Evolutionary conservation across 176 grass and related monocot genomes (phyloP), one percentile per base, ranked within the genome.

Genomic region (Juncus effusus): DNA sequence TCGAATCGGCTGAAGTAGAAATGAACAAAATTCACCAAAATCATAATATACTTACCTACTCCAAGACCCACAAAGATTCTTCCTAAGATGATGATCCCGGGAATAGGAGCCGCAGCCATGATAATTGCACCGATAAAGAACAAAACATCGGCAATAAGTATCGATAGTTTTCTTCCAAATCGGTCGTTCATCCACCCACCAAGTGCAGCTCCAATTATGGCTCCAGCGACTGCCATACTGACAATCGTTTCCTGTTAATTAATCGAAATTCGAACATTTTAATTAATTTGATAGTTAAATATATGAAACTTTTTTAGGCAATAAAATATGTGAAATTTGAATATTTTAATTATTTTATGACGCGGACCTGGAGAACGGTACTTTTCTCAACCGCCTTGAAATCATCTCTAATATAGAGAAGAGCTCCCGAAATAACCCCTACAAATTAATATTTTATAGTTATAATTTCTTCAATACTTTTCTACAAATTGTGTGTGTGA

Each of bases 141-240:
- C 70, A 95, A 81, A 13, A 74, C 12, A 70, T 95, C 90, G 0
- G 90, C 90, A 3, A 71, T 72, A 0, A 95, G 57, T 61, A 95
- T 86, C 11, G 86, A 81, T n/a, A 74, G 42, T n/a, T 80, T 74
- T 40, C 90, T 61, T 40, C 90, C 90, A 16, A 84, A 81, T 15
- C 80, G 70, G 72, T 95, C 90, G 8, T 85, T 95, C 10, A 76
- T 51, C 90, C 90, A 95, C 7, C 90, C 90, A 4, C 90, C 90
- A 11, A 86, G 10, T 40, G 86, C 90, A 61, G 90, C 90, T 50
- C 90, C 90, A 49, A 95, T 62, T 74, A 95, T 90, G 4, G 90
- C 90, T 14, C 90, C 90, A 3, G 86, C 85, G 64, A 95, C 77
- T 70, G 90, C 90, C 69, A 87, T 95, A 83, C 90, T 95, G 45